Conservation (phyloP, 2,329 filamentous ascomycete species). For the Tolypocladium cylindrosporum region DNA sequence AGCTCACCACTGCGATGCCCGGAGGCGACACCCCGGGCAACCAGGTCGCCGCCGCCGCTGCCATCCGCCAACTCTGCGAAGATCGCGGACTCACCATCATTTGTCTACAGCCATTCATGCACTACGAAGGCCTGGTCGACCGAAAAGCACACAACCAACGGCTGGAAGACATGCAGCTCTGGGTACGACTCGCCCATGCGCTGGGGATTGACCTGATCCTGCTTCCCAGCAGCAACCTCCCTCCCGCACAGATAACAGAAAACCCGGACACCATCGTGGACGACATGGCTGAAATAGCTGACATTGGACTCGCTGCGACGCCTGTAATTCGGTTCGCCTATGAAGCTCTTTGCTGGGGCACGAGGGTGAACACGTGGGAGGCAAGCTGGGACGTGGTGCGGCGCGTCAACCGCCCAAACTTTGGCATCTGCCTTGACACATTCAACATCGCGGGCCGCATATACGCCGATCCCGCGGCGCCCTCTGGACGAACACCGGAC, state of each 20-base stretch:
- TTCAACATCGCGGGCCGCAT: slow-evolving; percentile 67
- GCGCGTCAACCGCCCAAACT: slow-evolving; percentile 57
- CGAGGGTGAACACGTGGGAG: slow-evolving; percentile 62
- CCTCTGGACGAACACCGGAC: slow-evolving; percentile 38
- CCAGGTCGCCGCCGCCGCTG: slow-evolving; percentile 46
- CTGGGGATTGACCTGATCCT: slow-evolving; percentile 63
- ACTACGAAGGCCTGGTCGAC: slow-evolving; percentile 66
- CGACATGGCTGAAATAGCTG: slow-evolving; percentile 56
- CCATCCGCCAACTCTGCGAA: slow-evolving; percentile 47
- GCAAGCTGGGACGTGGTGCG: slow-evolving; percentile 57
- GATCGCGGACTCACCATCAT: slow-evolving; percentile 44
- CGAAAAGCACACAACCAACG: slow-evolving; percentile 44
- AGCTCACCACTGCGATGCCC: slow-evolving; percentile 39
- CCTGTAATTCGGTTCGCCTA: slow-evolving; percentile 60
- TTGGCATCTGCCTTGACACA: slow-evolving; percentile 67
- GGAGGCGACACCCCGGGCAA: slow-evolving; percentile 27
- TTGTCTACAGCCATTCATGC: slow-evolving; percentile 66
- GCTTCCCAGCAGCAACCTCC: slow-evolving; percentile 63
- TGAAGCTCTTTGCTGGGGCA: slow-evolving; percentile 66
- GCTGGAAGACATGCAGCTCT: slow-evolving; percentile 54
- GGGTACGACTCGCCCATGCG: slow-evolving; percentile 56
- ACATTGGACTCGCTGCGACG: slow-evolving; percentile 48
- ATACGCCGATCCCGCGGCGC: slow-evolving; percentile 55
- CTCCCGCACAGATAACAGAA: slow-evolving; percentile 30
- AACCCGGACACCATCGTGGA: slow-evolving; percentile 45